phyloP scores from a whole-genome alignment of 768 basidiomycete species.

The Hericium alpestre region DNA sequence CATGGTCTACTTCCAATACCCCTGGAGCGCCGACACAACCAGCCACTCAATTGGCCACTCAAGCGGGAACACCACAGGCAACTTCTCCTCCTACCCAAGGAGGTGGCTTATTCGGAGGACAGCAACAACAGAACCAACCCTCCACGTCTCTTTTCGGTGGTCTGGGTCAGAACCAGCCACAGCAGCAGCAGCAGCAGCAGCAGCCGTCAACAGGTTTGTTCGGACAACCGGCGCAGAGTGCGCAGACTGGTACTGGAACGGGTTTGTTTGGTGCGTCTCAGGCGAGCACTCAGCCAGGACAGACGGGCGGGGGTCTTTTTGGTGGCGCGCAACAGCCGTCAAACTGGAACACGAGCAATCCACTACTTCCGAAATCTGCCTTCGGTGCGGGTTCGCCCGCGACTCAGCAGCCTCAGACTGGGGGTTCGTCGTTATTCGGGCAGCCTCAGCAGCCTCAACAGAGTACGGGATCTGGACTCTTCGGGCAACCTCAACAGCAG shows the following conservation, averaged over 20 bases:
- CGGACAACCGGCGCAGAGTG: neutral
- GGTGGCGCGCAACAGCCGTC: neutral
- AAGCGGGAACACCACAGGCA: too few species aligned
- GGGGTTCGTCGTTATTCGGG: slow-evolving; percentile 5
- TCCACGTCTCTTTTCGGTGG: slow-evolving; percentile 18
- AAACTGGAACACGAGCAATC: slow-evolving; percentile 6
- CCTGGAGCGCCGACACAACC: too few species aligned
- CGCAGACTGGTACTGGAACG: neutral
- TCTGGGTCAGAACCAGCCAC: slow-evolving; percentile 14
- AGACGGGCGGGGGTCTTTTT: neutral
- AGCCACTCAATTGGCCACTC: too few species aligned
- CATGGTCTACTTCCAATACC: too few species aligned
- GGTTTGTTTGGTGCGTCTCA: slow-evolving; percentile 2
- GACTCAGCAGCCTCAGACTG: neutral
- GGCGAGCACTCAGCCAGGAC: neutral
- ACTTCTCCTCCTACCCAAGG: too few species aligned
- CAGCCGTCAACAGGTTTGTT: neutral
- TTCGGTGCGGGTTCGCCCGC: slow-evolving; percentile 1
- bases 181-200: slow-evolving; percentile 13
- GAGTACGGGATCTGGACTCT: neutral
- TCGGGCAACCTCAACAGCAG: slow-evolving; percentile 7
- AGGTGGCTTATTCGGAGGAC: slow-evolving; percentile 1
- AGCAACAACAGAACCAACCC: slow-evolving; percentile 19
- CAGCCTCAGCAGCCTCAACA: neutral
- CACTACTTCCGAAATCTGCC: slow-evolving; percentile 8